These are phyloP conservation scores for Cordyceps cicadae DNA, from an alignment of 2,329 filamentous ascomycete genomes.

Conservation along the genomic window DNA sequence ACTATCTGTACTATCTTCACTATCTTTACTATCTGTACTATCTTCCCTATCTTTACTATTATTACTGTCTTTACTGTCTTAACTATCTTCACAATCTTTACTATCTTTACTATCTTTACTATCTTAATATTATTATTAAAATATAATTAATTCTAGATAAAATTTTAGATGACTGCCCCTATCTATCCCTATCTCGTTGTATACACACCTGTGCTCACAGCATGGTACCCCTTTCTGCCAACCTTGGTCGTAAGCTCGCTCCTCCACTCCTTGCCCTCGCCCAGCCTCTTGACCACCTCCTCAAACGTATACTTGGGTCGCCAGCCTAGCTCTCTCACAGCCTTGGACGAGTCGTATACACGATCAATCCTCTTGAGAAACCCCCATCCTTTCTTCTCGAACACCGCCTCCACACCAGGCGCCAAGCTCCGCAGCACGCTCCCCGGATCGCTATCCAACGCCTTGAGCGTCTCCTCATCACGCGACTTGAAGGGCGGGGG, in stretches of 20 bases:
- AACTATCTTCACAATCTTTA: too few species aligned
- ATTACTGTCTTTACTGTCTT: too few species aligned
- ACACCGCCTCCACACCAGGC: background rate
- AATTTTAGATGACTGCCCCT: too few species aligned
- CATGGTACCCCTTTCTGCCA: slow-evolving; percentile 38
- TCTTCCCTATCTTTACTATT: too few species aligned
- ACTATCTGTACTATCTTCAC: too few species aligned
- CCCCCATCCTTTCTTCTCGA: slow-evolving; percentile 25
- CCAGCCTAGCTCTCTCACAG: slow-evolving; percentile 35
- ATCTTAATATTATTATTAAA: too few species aligned
- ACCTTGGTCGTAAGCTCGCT: slow-evolving; percentile 32
- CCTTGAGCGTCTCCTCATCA: slow-evolving; percentile 22
- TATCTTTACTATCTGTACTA: too few species aligned
- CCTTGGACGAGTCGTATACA: slow-evolving; percentile 36
- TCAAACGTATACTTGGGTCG: slow-evolving; percentile 33
- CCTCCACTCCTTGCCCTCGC: slow-evolving; percentile 27
- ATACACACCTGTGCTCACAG: slow-evolving; percentile 34
- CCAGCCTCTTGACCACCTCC: slow-evolving; percentile 26
- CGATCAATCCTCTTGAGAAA: slow-evolving; percentile 32
- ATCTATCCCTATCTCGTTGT: too few species aligned
- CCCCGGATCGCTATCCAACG: slow-evolving; percentile 26
- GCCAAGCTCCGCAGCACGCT: slow-evolving; percentile 19
- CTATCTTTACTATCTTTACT: too few species aligned
- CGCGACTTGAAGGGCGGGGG: slow-evolving; percentile 30
- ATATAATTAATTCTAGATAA: too few species aligned